Evolutionary conservation across 441 rosid genomes (phyloP), one percentile per base, ranked within the genome.

Genomic region (Hura crepitans): DNA sequence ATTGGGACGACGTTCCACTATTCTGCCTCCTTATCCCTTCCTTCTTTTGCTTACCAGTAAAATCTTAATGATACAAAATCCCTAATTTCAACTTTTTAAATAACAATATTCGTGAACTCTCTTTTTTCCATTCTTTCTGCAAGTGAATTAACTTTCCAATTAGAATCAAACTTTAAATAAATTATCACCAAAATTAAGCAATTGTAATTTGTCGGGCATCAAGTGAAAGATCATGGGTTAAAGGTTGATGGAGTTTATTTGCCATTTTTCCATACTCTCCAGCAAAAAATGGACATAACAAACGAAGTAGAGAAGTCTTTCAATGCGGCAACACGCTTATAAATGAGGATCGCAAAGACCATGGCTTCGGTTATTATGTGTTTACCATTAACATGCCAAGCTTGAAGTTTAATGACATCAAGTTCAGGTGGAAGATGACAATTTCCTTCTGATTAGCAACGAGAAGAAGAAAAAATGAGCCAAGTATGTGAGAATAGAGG

Each of bases 401-500:
- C 58, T 56, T 86, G 66, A 80, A 83, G 53, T 76, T 84, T 0
- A 79, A 74, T 6, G 87, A 86, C 72, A 84, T 88, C 28, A 83
- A 49, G 90, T 85, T 17, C 85, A 83, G 65, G 85, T 86, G 66
- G 90, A 86, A 80, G 81, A 78, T 17, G 85, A 79, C 72, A 88
- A 86, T 53, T 73, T 84, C 75, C 78, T 86, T 58, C 12, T 77
- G 62, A 72, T 85, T 18, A 81, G 84, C 68, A 88, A 86, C 1
- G 91, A 88, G 72, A 73, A 89, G 77, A 88, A 85, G 74, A 86
- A 85, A 56, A 85, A 86, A 27, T 88, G 84, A 1, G 85, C 77
- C 2, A 89, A 84, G 84, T 94, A 85, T 30, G 71, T 88, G 77
- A 89, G 90, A 69, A 91, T 89, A 93, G 97, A 93, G 81, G 84